Conservation (phyloP, 108 stramenopile species). For the Fragilaria radians region DNA sequence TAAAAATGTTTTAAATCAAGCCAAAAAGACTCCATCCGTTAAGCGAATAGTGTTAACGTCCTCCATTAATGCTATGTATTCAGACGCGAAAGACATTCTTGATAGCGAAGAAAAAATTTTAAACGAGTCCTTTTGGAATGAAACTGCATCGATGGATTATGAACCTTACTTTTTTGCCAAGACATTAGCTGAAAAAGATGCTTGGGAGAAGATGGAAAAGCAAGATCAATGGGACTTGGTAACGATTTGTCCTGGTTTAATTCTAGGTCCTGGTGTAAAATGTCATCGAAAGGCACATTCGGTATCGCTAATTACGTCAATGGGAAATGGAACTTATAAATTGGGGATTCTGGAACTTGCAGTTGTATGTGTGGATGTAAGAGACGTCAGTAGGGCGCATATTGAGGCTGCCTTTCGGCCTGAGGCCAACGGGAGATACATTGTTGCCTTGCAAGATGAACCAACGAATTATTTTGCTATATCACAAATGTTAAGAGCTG, state of each 20-base stretch:
- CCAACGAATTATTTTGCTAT: background rate
- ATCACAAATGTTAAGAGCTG: background rate
- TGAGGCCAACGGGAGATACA: slow-evolving; percentile 10
- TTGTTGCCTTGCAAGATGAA: background rate
- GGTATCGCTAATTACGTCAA: background rate
- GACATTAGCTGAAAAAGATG: slow-evolving; percentile 17
- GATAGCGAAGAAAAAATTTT: background rate
- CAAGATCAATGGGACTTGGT: slow-evolving; percentile 14
- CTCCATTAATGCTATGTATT: slow-evolving; percentile 7
- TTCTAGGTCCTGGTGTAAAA: slow-evolving; percentile 22
- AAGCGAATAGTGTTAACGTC: slow-evolving; percentile 15
- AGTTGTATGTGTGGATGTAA: slow-evolving; percentile 17
- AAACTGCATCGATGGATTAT: slow-evolving; percentile 3
- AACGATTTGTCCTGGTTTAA: slow-evolving; percentile 10
- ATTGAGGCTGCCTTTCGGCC: slow-evolving; percentile 13
- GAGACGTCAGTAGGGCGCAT: slow-evolving; percentile 17
- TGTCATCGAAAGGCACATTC: slow-evolving; percentile 8
- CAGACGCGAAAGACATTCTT: slow-evolving; percentile 4
- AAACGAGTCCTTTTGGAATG: slow-evolving; percentile 12
- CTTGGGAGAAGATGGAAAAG: slow-evolving; percentile 12
- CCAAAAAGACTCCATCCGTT: slow-evolving; percentile 17
- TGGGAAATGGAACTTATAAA: slow-evolving; percentile 5
- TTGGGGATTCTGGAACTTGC: slow-evolving; percentile 4
- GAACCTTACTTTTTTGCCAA: slow-evolving; percentile 16
- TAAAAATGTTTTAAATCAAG: slow-evolving; percentile 12